Percentiles rank a stretch among this genome's conserved stretches.
phyloP scores from a whole-genome alignment of 352 stramenopile species.

The Peronospora belbahrii region DNA sequence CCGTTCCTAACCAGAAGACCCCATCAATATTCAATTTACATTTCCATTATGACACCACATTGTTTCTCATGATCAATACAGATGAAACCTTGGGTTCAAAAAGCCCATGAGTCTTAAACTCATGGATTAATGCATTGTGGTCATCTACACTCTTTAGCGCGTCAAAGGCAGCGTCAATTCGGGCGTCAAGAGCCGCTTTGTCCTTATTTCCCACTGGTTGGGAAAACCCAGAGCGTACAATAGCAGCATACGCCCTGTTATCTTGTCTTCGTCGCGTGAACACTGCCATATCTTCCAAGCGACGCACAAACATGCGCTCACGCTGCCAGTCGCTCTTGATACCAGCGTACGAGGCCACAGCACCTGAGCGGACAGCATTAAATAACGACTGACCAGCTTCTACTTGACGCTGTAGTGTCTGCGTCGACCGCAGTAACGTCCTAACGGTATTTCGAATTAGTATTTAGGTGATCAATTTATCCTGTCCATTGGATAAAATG shows the following conservation, averaged over 20 bases:
- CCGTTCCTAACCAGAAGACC: constrained; percentile 33
- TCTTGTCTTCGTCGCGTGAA: constrained; percentile 23
- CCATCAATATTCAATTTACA: background rate
- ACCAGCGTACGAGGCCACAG: constrained; percentile 51
- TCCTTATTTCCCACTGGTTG: constrained; percentile 24
- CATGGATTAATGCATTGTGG: constrained; percentile 56
- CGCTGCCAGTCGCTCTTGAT: constrained; percentile 69
- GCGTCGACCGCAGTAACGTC: constrained; percentile 42
- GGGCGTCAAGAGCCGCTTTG: constrained; percentile 22
- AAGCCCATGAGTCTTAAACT: constrained; percentile 32
- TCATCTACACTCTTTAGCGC: constrained; percentile 50
- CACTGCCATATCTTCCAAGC: constrained; percentile 43
- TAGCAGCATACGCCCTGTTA: constrained; percentile 21
- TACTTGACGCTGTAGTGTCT: constrained; percentile 49
- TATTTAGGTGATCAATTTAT: constrained; percentile 7
- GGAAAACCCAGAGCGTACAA: constrained; percentile 52
- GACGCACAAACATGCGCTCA: constrained; percentile 48
- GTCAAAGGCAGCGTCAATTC: constrained; percentile 60
- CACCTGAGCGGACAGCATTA: constrained; percentile 56
- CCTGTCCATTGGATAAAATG: background rate
- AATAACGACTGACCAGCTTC: constrained; percentile 42
- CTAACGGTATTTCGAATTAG: constrained; percentile 17
- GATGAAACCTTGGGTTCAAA: constrained; percentile 44
- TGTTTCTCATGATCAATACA: constrained; percentile 5
- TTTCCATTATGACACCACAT: background rate